These are phyloP conservation scores for Podospora didyma DNA, from an alignment of 495 filamentous ascomycete genomes.

Conservation along the genomic window DNA sequence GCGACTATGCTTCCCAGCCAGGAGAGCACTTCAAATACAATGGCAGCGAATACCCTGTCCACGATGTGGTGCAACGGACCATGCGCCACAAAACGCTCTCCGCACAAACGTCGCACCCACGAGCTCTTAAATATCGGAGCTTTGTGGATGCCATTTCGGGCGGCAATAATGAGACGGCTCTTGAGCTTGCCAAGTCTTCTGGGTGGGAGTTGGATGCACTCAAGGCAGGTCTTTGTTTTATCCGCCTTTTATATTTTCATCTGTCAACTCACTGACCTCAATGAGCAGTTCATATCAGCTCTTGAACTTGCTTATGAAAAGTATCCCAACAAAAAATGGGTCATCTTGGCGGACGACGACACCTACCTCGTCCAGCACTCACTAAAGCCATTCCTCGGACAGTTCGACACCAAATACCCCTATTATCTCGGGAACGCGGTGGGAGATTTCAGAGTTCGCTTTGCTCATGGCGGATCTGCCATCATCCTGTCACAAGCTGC, in stretches of 20 bases:
- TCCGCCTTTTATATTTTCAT: too few relatives aligned
- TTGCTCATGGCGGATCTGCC: constrained; percentile 46
- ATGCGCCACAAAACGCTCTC: constrained; percentile 12
- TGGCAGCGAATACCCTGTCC: constrained; percentile 25
- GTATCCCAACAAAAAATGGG: constrained; percentile 46
- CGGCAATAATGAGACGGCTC: constrained; percentile 32
- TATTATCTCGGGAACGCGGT: constrained; percentile 49
- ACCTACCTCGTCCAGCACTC: constrained; percentile 42
- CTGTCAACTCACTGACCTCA: background rate
- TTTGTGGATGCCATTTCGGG: constrained; percentile 31
- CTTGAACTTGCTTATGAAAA: constrained; percentile 39
- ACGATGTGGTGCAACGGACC: constrained; percentile 34
- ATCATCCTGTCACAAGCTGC: constrained; percentile 41
- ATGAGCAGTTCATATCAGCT: constrained; percentile 36
- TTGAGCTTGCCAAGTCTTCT: constrained; percentile 27
- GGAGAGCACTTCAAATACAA: constrained; percentile 15
- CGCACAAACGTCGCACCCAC: constrained; percentile 17
- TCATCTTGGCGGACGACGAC: constrained; percentile 45
- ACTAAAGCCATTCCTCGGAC: constrained; percentile 32
- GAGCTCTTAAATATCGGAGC: constrained; percentile 33
- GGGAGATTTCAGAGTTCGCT: constrained; percentile 42
- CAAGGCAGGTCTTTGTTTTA: constrained; percentile 29
- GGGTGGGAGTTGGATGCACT: constrained; percentile 49
- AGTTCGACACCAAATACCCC: constrained; percentile 34
- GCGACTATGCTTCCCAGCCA: constrained; percentile 29